Conservation (phyloP, 2,329 filamentous ascomycete species). For the Aspergillus ibericus region DNA sequence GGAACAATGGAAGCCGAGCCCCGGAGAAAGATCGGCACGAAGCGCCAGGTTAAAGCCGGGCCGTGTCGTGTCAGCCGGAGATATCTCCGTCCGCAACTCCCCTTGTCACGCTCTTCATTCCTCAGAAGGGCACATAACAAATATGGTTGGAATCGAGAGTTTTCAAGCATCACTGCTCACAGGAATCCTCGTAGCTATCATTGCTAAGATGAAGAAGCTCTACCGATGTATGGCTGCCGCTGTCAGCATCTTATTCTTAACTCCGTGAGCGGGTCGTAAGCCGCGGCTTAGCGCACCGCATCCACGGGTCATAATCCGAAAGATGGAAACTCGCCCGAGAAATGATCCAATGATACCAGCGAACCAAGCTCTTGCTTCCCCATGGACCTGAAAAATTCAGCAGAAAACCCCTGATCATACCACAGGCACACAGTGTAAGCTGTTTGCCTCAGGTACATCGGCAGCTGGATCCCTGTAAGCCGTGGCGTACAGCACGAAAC, state of each 20-base stretch:
- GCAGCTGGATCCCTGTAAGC: neutral
- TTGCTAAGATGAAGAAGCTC: too few species aligned
- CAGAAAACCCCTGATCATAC: neutral
- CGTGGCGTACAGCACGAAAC: neutral
- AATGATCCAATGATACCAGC: neutral
- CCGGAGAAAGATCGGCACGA: neutral
- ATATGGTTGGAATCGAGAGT: too few species aligned
- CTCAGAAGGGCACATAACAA: too few species aligned
- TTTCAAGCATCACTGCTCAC: too few species aligned
- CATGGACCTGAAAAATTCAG: neutral
- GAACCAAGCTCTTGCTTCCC: neutral
- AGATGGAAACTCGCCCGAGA: neutral
- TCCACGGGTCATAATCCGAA: neutral
- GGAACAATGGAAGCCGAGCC: too few species aligned
- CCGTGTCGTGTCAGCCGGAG: neutral
- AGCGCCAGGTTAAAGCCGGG: neutral
- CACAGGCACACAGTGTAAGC: neutral
- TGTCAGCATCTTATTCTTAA: conserved; percentile 8
- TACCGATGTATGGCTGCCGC: neutral
- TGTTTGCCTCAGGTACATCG: neutral
- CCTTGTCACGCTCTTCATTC: too few species aligned
- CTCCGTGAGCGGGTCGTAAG: conserved; percentile 3
- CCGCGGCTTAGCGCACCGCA: neutral
- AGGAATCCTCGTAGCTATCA: too few species aligned
- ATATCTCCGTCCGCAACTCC: too few species aligned